These are phyloP conservation scores for Turritis glabra DNA, from an alignment of 345 rosid species.

Conservation along the genomic window DNA sequence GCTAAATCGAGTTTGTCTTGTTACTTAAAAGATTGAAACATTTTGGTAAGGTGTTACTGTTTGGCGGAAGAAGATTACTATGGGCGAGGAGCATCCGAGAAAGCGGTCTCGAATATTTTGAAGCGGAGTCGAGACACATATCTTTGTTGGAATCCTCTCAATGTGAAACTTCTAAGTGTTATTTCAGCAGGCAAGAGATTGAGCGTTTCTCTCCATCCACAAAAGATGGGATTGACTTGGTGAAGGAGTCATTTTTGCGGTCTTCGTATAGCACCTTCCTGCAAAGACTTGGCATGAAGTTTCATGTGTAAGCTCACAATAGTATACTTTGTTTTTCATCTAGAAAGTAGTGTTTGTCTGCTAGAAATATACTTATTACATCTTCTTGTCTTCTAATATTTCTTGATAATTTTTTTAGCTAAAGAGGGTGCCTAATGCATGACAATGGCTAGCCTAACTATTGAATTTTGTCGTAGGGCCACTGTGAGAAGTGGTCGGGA, in stretches of 20 bases:
- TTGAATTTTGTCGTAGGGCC: slow-evolving; percentile 37
- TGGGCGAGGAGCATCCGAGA: slow-evolving; percentile 42
- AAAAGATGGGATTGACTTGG: slow-evolving; percentile 55
- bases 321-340: neutral
- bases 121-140: slow-evolving; percentile 25
- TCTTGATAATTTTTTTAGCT: slow-evolving; percentile 30
- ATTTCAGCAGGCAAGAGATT: slow-evolving; percentile 53
- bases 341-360: slow-evolving; percentile 16
- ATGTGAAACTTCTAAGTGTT: slow-evolving; percentile 42
- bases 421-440: slow-evolving; percentile 38
- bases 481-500: slow-evolving; percentile 38
- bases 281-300: slow-evolving; percentile 61
- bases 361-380: neutral
- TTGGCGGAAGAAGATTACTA: slow-evolving; percentile 16
- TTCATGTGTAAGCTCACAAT: slow-evolving; percentile 56
- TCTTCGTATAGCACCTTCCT: slow-evolving; percentile 53
- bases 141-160: slow-evolving; percentile 35
- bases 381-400: slow-evolving; percentile 24
- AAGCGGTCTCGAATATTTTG: slow-evolving; percentile 32
- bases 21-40: neutral
- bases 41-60: neutral
- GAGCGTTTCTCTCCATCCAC: slow-evolving; percentile 60
- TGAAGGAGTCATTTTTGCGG: slow-evolving; percentile 50
- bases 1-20: neutral
- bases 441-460: slow-evolving; percentile 32